Evolutionary conservation across 257 asterid genomes (phyloP).

Genomic region (Scutellaria baicalensis): DNA sequence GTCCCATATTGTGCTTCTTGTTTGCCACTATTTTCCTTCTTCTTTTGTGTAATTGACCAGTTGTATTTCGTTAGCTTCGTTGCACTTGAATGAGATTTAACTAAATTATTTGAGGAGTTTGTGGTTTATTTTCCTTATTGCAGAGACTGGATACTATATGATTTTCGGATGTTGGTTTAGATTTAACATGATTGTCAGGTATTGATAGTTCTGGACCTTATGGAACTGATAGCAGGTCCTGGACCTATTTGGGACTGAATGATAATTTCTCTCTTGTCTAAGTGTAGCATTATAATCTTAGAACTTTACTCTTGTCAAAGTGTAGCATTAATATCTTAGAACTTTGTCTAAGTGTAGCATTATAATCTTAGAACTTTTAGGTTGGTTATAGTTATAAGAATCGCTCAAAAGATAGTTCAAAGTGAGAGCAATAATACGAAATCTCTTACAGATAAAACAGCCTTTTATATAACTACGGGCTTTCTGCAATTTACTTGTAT

Average conservation of each 20-base stretch:
- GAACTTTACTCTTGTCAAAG: not conserved
- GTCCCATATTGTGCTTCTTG: not conserved
- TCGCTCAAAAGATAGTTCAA: not conserved
- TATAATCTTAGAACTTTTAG: not conserved
- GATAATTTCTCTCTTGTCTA: too few species aligned
- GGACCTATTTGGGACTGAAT: not conserved
- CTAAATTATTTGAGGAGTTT: not conserved
- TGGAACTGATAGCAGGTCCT: not conserved
- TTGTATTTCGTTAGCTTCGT: not conserved
- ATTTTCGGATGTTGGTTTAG: not conserved
- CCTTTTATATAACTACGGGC: not conserved
- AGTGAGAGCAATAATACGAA: not conserved
- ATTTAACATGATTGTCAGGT: not conserved
- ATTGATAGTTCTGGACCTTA: not conserved
- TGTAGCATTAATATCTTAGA: not conserved
- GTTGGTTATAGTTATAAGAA: not conserved
- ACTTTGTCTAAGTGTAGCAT: not conserved
- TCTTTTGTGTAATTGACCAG: not conserved
- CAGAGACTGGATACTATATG: not conserved
- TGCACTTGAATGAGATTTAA: not conserved
- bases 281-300: not conserved
- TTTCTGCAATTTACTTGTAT: not conserved
- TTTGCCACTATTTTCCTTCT: not conserved
- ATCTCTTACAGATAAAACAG: not conserved
- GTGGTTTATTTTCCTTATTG: slow-evolving; percentile 5